Evolutionary conservation across 331 rosid genomes (phyloP).

Genomic region (Saraca asoca): DNA sequence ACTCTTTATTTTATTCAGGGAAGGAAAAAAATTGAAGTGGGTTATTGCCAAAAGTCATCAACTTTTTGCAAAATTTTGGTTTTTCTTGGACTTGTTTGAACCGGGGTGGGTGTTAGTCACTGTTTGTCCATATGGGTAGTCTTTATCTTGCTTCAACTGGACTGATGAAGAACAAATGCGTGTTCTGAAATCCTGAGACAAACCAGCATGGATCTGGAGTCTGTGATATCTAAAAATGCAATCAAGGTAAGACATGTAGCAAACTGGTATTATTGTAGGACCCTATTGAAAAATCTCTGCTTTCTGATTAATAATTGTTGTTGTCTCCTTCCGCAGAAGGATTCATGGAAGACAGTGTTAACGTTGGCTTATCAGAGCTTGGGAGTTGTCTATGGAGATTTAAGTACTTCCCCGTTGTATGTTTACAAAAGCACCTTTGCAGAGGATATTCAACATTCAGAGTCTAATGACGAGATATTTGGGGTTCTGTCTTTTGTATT

Average conservation of each 20-base stretch:
- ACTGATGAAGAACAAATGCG: slow-evolving; percentile 32
- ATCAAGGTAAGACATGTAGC: slow-evolving; percentile 61
- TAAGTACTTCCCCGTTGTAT: slow-evolving; percentile 86
- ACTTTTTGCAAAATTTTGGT: slow-evolving; percentile 29
- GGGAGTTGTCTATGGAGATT: slow-evolving; percentile 97
- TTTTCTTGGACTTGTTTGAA: slow-evolving; percentile 35
- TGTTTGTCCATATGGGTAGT: slow-evolving; percentile 35
- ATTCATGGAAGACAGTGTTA: slow-evolving; percentile 84
- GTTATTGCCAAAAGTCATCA: slow-evolving; percentile 30
- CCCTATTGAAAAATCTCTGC: slow-evolving; percentile 26
- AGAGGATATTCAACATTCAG: slow-evolving; percentile 87
- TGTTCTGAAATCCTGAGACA: slow-evolving; percentile 36
- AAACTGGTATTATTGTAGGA: slow-evolving; percentile 1
- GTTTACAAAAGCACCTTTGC: slow-evolving; percentile 93
- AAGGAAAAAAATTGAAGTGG: neutral
- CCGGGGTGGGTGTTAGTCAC: slow-evolving; percentile 42
- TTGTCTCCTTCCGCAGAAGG: slow-evolving; percentile 52
- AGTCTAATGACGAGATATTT: slow-evolving; percentile 89
- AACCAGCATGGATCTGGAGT: slow-evolving; percentile 73
- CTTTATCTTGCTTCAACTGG: slow-evolving; percentile 38
- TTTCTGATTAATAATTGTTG: slow-evolving; percentile 19
- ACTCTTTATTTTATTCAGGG: neutral
- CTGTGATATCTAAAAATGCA: slow-evolving; percentile 52
- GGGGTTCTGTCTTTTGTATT: slow-evolving; percentile 91
- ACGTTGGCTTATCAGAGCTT: slow-evolving; percentile 90